phyloP scores from a whole-genome alignment of 805 yeast genomes.

The Wickerhamomyces xylosicus region DNA sequence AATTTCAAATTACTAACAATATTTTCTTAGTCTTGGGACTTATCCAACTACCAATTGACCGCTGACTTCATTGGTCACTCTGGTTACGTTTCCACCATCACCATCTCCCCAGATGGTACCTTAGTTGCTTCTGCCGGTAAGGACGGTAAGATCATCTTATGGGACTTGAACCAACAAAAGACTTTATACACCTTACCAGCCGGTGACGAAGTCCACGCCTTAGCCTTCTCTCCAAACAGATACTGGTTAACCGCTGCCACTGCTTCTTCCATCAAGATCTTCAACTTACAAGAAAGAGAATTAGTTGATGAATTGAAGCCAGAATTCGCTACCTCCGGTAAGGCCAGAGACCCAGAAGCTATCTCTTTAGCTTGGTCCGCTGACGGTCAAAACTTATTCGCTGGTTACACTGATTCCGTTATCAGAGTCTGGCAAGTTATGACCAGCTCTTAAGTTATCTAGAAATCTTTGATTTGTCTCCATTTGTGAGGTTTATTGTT shows the following conservation, averaged over 20 bases:
- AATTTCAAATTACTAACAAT: slow-evolving; percentile 32
- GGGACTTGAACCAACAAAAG: slow-evolving; percentile 86
- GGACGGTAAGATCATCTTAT: slow-evolving; percentile 96
- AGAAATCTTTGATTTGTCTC: not conserved
- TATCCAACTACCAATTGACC: slow-evolving; percentile 69
- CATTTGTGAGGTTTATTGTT: not conserved
- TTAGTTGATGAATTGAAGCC: slow-evolving; percentile 97
- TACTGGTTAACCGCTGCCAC: slow-evolving; percentile 99
- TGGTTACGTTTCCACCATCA: slow-evolving; percentile 94
- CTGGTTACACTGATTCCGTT: slow-evolving; percentile 99
- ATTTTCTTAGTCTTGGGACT: slow-evolving; percentile 80
- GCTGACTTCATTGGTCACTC: slow-evolving; percentile 99
- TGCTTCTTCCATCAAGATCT: slow-evolving; percentile 94
- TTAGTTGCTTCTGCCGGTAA: slow-evolving; percentile 99
- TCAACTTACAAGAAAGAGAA: slow-evolving; percentile 90
- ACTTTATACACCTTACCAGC: slow-evolving; percentile 90
- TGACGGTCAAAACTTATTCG: slow-evolving; percentile 98
- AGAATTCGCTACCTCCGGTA: slow-evolving; percentile 80
- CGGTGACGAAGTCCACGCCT: slow-evolving; percentile 94
- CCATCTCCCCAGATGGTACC: slow-evolving; percentile 99
- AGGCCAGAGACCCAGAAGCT: slow-evolving; percentile 96
- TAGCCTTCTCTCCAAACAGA: slow-evolving; percentile 99
- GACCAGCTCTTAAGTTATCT: slow-evolving; percentile 38
- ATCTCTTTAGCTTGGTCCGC: slow-evolving; percentile 99
- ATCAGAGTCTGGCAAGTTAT: slow-evolving; percentile 99